Percentiles rank a stretch among this genome's conserved stretches.
phyloP scores from a whole-genome alignment of 345 rosid species.

The Linum tenue region DNA sequence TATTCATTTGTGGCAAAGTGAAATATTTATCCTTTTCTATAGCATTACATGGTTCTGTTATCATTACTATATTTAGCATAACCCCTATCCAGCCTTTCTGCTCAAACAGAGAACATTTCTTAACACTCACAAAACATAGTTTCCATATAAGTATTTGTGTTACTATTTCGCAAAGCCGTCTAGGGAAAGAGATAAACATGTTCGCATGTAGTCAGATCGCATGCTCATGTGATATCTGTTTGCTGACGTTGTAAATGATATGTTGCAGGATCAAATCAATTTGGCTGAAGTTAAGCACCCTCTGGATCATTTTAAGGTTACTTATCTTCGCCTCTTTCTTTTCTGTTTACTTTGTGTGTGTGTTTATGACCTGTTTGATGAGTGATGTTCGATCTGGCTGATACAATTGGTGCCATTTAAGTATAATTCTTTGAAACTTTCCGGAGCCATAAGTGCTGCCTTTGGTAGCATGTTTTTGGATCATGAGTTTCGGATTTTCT shows the following conservation, averaged over 20 bases:
- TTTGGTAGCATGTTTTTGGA: slow-evolving; percentile 1
- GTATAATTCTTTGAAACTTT: neutral
- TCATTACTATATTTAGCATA: neutral
- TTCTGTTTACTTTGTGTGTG: neutral
- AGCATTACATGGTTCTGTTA: neutral
- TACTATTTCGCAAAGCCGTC: neutral
- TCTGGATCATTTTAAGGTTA: slow-evolving; percentile 79
- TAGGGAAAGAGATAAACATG: neutral
- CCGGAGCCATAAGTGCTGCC: neutral
- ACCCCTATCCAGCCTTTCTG: neutral
- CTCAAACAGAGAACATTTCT: neutral
- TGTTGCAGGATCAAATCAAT: slow-evolving; percentile 80
- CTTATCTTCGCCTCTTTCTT: neutral
- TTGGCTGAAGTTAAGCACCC: slow-evolving; percentile 85
- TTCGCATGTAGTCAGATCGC: neutral
- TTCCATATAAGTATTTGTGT: neutral
- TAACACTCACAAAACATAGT: no score
- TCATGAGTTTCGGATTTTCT: slow-evolving; percentile 5
- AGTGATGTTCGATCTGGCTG: neutral
- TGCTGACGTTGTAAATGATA: slow-evolving; percentile 1
- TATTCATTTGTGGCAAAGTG: neutral
- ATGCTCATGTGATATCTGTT: neutral
- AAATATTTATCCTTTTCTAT: neutral
- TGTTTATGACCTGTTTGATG: neutral
- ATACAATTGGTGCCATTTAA: neutral